phyloP scores from a whole-genome alignment of 768 basidiomycete genomes.

The Lactarius hatsudake region DNA sequence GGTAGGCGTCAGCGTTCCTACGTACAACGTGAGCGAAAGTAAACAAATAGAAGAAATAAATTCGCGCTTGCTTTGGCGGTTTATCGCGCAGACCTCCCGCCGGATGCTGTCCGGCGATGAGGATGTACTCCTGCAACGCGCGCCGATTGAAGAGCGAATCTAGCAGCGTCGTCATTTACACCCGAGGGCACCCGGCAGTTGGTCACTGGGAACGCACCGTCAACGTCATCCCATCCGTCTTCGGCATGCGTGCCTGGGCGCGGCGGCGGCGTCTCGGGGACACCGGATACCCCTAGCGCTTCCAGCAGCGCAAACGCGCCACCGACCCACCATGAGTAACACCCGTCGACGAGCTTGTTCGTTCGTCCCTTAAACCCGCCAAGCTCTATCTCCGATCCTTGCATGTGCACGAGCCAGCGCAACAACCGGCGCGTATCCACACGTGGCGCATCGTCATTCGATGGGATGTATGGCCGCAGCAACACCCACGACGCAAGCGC shows the following conservation, averaged over 20 bases:
- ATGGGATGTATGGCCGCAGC: constrained; percentile 53
- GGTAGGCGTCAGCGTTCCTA: constrained; percentile 91
- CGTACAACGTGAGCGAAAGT: constrained; percentile 2
- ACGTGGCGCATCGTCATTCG: constrained; percentile 33
- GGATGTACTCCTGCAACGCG: constrained; percentile 84
- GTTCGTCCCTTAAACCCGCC: constrained; percentile 93
- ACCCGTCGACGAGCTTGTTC: constrained; percentile 99
- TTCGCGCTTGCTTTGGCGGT: constrained; percentile 74
- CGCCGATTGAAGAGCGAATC: constrained; percentile 55
- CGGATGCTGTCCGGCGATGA: constrained; percentile 82
- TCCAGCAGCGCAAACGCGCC: constrained; percentile 81
- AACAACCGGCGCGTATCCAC: constrained; percentile 62
- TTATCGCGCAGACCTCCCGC: constrained; percentile 91
- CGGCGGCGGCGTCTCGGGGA: constrained; percentile 40
- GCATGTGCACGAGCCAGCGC: constrained; percentile 84
- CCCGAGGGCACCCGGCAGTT: neutral
- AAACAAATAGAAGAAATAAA: neutral
- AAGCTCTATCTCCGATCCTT: constrained; percentile 76
- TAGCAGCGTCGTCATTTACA: constrained; percentile 17
- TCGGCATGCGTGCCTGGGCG: constrained; percentile 30
- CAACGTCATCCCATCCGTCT: constrained; percentile 66
- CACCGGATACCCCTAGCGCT: constrained; percentile 42
- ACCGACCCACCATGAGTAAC: constrained; percentile 99
- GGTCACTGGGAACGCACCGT: constrained; percentile 45
- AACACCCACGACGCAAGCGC: constrained; percentile 82